These are phyloP conservation scores for Lichtheimia ornata DNA, from an alignment of 371 early-diverging fungal genomes.

Conservation along the genomic window DNA sequence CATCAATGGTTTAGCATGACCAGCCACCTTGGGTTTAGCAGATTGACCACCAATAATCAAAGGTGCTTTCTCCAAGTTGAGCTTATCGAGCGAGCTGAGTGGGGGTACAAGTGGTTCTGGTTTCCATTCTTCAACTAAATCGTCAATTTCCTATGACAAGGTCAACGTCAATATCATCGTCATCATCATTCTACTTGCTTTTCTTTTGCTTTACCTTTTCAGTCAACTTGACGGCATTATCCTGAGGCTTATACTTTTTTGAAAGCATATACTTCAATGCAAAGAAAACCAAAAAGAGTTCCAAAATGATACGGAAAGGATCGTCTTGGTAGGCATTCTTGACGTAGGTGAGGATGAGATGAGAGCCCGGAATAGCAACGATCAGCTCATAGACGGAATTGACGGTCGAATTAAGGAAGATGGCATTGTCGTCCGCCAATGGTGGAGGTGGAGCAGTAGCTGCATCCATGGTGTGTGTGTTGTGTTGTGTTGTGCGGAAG, in stretches of 20 bases:
- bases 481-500: too few relatives aligned
- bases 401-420: constrained; percentile 49
- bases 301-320: constrained; percentile 90
- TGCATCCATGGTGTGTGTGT: too few relatives aligned
- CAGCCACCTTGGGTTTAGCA: constrained; percentile 55
- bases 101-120: constrained; percentile 94
- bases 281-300: constrained; percentile 84
- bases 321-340: constrained; percentile 95
- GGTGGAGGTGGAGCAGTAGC: not conserved
- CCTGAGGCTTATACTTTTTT: constrained; percentile 84
- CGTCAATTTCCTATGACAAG: constrained; percentile 80
- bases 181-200: not conserved
- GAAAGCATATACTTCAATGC: constrained; percentile 88
- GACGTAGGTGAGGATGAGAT: constrained; percentile 79
- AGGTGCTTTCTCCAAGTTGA: constrained; percentile 80
- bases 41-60: constrained; percentile 72
- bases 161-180: not conserved
- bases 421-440: constrained; percentile 29
- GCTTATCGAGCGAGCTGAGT: constrained; percentile 69
- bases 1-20: constrained; percentile 60
- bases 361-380: constrained; percentile 73
- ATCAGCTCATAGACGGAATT: constrained; percentile 42
- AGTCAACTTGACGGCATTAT: constrained; percentile 79
- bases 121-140: constrained; percentile 94
- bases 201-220: constrained; percentile 66